phyloP scores from a whole-genome alignment of 2,329 filamentous ascomycete species.

The Aspergillus hiratsukae region DNA sequence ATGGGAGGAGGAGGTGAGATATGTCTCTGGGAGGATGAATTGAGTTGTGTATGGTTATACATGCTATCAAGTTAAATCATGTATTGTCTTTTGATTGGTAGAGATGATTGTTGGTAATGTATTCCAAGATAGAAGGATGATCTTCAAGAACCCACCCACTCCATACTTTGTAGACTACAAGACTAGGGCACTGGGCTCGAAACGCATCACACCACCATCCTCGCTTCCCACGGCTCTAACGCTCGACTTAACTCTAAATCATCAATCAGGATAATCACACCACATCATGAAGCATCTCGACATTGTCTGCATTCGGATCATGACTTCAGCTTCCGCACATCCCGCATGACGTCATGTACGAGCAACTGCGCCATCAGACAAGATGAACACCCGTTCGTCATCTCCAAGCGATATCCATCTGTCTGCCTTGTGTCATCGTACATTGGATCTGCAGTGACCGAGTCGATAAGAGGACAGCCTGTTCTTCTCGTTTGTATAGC shows the following conservation, averaged over 20 bases:
- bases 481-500: not conserved
- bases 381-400: not conserved
- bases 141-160: not conserved
- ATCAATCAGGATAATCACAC: not conserved
- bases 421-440: not conserved
- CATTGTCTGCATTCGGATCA: conserved; percentile 18
- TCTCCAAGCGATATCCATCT: not conserved
- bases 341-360: conserved; percentile 29
- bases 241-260: not conserved
- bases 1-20: conserved; percentile 11
- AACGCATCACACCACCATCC: not conserved
- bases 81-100: not conserved
- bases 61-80: not conserved
- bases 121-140: not conserved
- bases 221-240: not conserved
- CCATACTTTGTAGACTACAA: too few species aligned
- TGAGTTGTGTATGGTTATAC: not conserved
- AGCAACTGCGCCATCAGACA: conserved; percentile 11
- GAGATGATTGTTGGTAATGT: not conserved
- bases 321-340: conserved; percentile 24
- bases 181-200: not conserved
- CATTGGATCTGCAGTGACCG: not conserved
- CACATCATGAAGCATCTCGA: not conserved
- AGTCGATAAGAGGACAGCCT: not conserved
- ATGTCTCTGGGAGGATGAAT: conserved; percentile 12